Evolutionary conservation across 805 yeast genomes (phyloP), one percentile per base, ranked within the genome.

Genomic region (Spathaspora passalidarum): DNA sequence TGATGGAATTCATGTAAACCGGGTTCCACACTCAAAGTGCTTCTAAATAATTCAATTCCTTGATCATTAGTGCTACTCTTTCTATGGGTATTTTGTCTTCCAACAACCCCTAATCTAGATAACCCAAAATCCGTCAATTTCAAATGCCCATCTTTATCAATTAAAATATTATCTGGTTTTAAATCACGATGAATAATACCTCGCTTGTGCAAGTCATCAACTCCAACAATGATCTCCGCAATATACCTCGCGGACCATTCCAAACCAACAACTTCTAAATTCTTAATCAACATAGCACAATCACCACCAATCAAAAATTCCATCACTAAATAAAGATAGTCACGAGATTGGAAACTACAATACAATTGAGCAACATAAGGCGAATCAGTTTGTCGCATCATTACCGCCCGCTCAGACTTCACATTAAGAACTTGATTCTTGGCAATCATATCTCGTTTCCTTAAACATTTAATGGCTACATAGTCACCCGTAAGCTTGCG

Each of bases 271-370:
- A 83, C 82, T 0, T 96, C 97, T 62, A 92, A 75, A 65, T 82
- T 79, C 57, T 88, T 87, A 21, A 94, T 68, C 43, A 95, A 69
- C 0, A 96, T 84, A 0, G 97, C 94, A 57, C 92, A 80, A 62
- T 94, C 99, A 26, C 99, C 99, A 37, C 99, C 99, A 54, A 86
- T 88, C 34, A 94, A 69, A 59, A 89, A 94, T 62, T 94, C 99
- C 98, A 95, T 92, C 2, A 94, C 99, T 54, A 94, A 72, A 58
- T 88, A 94, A 14, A 94, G 69, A 60, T 85, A 90, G 49, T 89
- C 95, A 42, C 80, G 79, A 49, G 88, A 88, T 66, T 94, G 99
- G 63, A 94, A 94, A 26, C 95, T 85, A 43, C 86, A 87, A 57
- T 82, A 87, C 23, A 94, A 71, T 58, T 85, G 90, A 1, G 96